Evolutionary conservation across 805 yeast species (phyloP).

Genomic region (Myxozyma mucilagina): DNA sequence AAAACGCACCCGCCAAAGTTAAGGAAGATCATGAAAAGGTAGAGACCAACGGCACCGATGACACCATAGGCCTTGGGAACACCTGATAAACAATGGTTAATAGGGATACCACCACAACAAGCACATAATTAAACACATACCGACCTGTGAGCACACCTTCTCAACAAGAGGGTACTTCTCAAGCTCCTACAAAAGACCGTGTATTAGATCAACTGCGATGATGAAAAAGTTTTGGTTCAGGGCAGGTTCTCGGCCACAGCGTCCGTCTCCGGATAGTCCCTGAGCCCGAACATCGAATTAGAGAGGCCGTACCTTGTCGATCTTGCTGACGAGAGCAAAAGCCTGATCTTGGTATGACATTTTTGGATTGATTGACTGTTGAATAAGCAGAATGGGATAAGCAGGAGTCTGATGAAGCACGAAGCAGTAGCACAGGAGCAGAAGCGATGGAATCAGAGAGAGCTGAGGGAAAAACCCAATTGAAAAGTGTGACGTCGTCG

Average conservation of each 20-base stretch:
- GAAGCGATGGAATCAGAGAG: not conserved
- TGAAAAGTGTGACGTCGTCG: constrained; percentile 4
- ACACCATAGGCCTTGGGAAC: constrained; percentile 84
- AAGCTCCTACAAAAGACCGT: constrained; percentile 35
- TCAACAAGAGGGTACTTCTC: constrained; percentile 39
- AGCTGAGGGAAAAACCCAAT: too few relatives aligned
- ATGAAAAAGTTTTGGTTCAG: too few relatives aligned
- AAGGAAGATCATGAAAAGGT: constrained; percentile 76
- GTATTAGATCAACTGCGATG: too few relatives aligned
- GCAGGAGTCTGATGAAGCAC: not conserved
- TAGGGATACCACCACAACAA: not conserved
- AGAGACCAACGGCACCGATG: constrained; percentile 61
- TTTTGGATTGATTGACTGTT: not conserved
- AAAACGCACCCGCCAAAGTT: constrained; percentile 73
- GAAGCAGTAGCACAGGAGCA: not conserved
- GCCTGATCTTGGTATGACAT: constrained; percentile 37
- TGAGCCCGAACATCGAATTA: not conserved
- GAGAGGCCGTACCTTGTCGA: constrained; percentile 34
- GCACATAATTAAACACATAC: constrained; percentile 22
- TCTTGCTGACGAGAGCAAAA: constrained; percentile 34
- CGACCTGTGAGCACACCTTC: constrained; percentile 40
- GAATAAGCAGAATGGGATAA: not conserved
- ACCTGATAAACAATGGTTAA: constrained; percentile 22
- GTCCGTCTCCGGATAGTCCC: not conserved
- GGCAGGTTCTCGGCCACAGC: constrained; percentile 2